A percentile compares a stretch with the other conserved stretches of the same genome.
These are phyloP conservation scores for Hypoxylon sp. DNA, from an alignment of 2,329 filamentous ascomycete genomes.

Conservation along the genomic window DNA sequence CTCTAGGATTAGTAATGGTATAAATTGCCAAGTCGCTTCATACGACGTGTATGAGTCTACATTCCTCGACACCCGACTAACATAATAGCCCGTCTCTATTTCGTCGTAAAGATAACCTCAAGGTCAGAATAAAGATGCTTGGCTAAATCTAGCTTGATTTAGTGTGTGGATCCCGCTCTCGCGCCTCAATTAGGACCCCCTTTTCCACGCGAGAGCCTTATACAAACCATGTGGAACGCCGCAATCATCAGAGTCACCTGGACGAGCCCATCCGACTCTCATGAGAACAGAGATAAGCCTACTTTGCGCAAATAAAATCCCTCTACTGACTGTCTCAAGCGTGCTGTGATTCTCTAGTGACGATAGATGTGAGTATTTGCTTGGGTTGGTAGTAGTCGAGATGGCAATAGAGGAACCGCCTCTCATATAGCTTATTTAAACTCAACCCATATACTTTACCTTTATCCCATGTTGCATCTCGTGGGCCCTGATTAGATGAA, in stretches of 20 bases:
- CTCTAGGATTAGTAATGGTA: slow-evolving; percentile 1
- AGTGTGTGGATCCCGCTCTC: neutral
- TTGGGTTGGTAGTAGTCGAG: neutral
- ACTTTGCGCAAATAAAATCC: neutral
- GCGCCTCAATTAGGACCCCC: neutral
- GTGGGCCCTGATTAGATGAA: neutral
- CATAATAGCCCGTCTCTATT: neutral
- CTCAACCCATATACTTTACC: neutral
- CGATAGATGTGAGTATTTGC: neutral
- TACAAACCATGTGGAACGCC: neutral
- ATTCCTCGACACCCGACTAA: neutral
- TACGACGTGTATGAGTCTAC: neutral
- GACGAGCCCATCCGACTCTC: neutral
- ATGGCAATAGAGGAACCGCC: neutral
- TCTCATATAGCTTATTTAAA: neutral
- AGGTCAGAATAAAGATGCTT: neutral
- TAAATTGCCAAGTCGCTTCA: neutral
- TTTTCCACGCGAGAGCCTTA: neutral
- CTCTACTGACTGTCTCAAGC: neutral
- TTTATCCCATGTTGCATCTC: neutral
- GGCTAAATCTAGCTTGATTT: neutral
- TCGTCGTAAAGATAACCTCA: neutral
- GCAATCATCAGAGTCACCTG: neutral
- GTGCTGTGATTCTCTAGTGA: neutral
- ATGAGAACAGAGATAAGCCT: neutral